Evolutionary conservation across 2,329 filamentous ascomycete genomes (phyloP).

Genomic region (Aspergillus bombycis): DNA sequence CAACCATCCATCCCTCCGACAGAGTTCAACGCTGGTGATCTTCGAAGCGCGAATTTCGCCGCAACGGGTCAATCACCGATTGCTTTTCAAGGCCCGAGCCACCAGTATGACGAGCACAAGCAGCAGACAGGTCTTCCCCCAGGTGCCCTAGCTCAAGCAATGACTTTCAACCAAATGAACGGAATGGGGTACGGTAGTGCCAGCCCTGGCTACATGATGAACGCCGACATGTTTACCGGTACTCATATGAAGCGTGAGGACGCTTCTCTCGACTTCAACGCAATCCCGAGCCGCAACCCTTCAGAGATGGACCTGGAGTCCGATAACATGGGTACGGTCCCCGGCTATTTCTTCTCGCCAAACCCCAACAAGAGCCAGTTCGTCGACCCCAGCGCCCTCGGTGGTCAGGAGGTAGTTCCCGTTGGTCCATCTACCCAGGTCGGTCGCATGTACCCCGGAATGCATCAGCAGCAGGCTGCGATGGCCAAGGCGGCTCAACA

Average conservation of each 20-base stretch:
- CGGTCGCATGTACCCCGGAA: conserved; percentile 85
- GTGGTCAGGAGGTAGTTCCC: conserved; percentile 61
- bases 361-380: conserved; percentile 54
- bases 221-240: conserved; percentile 65
- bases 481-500: conserved; percentile 74
- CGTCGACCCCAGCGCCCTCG: conserved; percentile 75
- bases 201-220: conserved; percentile 51
- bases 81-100: conserved; percentile 76
- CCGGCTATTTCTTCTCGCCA: conserved; percentile 67
- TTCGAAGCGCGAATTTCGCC: conserved; percentile 38
- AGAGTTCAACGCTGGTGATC: conserved; percentile 36
- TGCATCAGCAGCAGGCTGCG: conserved; percentile 87
- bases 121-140: conserved; percentile 93
- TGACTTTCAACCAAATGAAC: conserved; percentile 71
- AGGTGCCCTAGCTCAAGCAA: conserved; percentile 77
- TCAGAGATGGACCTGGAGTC: conserved; percentile 72
- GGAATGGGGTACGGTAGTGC: conserved; percentile 42
- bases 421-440: conserved; percentile 57
- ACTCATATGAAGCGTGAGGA: conserved; percentile 40
- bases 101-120: conserved; percentile 93
- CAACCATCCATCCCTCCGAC: conserved; percentile 42
- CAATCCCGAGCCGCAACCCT: conserved; percentile 58
- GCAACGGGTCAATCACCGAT: conserved; percentile 52
- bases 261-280: conserved; percentile 68
- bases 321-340: conserved; percentile 62